Percentiles rank a stretch among this genome's conserved stretches.
Evolutionary conservation across 441 rosid genomes (phyloP).

Genomic region (Dalechampia spathulata): DNA sequence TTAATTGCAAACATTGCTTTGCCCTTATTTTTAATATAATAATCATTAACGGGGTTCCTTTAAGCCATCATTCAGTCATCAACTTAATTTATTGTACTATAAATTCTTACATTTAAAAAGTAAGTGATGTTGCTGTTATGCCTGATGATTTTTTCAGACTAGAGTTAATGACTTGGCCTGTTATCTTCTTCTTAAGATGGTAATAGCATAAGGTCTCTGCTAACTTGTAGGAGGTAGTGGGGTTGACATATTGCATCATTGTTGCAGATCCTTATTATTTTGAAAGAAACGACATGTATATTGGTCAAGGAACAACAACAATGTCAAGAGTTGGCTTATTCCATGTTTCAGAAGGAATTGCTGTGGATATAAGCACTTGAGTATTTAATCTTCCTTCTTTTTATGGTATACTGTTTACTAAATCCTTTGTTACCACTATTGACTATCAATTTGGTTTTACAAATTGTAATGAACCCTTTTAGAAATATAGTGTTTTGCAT

Average conservation of each 20-base stretch:
- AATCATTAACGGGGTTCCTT: neutral
- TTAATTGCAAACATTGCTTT: neutral
- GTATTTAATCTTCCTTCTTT: constrained; percentile 78
- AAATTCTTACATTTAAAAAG: too few species aligned
- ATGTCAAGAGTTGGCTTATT: constrained; percentile 93
- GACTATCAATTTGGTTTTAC: too few species aligned
- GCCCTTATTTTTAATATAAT: neutral
- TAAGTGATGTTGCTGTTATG: neutral
- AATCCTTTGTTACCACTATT: neutral
- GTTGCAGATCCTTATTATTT: constrained; percentile 65
- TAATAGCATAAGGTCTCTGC: neutral
- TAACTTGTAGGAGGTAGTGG: constrained; percentile 5
- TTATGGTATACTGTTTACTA: constrained; percentile 41
- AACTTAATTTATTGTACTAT: too few species aligned
- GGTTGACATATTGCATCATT: constrained; percentile 24
- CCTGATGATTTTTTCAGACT: neutral
- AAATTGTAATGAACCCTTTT: too few species aligned
- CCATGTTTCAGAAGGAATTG: constrained; percentile 73
- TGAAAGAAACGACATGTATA: constrained; percentile 72
- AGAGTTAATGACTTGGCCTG: neutral
- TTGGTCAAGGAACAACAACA: constrained; percentile 82
- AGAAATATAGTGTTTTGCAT: too few species aligned
- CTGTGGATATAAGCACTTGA: constrained; percentile 71
- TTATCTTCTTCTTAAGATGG: neutral
- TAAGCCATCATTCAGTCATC: too few species aligned